Conservation (phyloP, 352 stramenopile species). For the Achlya hypogyna region DNA sequence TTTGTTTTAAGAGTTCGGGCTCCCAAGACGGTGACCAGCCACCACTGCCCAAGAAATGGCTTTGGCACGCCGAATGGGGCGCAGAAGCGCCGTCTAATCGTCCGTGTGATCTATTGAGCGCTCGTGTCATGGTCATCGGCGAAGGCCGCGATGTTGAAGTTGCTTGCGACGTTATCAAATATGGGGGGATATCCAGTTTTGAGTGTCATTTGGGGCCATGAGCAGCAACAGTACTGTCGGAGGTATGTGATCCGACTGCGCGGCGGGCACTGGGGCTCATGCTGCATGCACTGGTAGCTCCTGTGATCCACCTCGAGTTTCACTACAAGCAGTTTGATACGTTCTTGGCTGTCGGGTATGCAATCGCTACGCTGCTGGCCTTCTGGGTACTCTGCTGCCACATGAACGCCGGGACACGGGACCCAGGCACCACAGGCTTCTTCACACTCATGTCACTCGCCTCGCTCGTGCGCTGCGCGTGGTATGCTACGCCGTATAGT, state of each 20-base stretch:
- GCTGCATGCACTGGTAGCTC: conserved; percentile 27
- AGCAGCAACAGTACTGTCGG: not conserved
- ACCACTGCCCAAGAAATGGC: too few relatives aligned
- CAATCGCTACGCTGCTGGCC: conserved; percentile 63
- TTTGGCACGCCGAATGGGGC: too few relatives aligned
- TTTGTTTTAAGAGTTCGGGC: too few relatives aligned
- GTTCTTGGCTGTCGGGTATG: conserved; percentile 62
- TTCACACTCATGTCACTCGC: conserved; percentile 67
- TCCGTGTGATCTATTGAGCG: too few relatives aligned
- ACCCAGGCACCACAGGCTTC: conserved; percentile 70
- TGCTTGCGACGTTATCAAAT: not conserved
- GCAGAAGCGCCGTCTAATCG: too few relatives aligned
- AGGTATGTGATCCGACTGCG: not conserved
- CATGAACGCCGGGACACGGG: conserved; percentile 38
- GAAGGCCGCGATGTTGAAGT: too few relatives aligned
- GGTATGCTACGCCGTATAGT: conserved; percentile 69
- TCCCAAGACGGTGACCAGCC: too few relatives aligned
- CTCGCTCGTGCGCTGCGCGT: conserved; percentile 49
- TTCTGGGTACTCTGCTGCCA: conserved; percentile 75
- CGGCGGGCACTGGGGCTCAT: not conserved
- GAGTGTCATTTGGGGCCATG: not conserved
- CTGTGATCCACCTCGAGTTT: conserved; percentile 66
- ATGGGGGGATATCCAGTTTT: not conserved
- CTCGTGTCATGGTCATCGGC: too few relatives aligned
- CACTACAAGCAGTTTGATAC: conserved; percentile 75